Evolutionary conservation across 306 rosid species (phyloP).

Genomic region (Pueraria montana): DNA sequence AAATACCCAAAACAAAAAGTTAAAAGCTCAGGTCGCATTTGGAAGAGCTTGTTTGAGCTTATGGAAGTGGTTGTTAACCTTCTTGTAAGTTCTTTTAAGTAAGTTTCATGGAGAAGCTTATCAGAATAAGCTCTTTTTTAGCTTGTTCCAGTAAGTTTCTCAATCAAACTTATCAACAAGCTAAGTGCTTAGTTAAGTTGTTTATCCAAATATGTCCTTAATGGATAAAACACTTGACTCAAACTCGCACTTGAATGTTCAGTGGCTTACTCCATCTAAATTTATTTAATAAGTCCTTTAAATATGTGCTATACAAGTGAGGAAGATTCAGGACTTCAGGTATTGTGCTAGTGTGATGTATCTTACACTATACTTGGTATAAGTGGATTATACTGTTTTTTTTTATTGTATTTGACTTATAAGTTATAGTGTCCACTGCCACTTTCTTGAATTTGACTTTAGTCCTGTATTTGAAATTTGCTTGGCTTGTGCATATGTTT

Average conservation of each 20-base stretch:
- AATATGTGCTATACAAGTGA: slow-evolving; percentile 3
- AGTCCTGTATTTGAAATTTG: slow-evolving; percentile 1
- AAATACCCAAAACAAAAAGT: background rate
- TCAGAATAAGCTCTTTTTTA: background rate
- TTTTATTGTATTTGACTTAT: background rate
- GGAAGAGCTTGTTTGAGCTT: too few relatives aligned
- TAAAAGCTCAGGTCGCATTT: background rate
- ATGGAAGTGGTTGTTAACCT: background rate
- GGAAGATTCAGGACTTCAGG: background rate
- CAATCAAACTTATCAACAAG: background rate
- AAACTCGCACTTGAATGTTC: background rate
- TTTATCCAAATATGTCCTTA: background rate
- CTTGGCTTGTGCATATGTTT: background rate
- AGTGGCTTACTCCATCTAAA: background rate
- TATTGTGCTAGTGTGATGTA: background rate
- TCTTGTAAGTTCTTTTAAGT: background rate
- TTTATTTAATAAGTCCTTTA: background rate
- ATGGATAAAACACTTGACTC: background rate
- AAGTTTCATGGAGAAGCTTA: background rate
- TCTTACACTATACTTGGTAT: background rate
- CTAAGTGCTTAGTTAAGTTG: background rate
- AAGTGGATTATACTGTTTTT: background rate
- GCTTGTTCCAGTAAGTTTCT: background rate
- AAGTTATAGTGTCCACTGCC: background rate
- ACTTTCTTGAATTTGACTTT: slow-evolving; percentile 17